phyloP scores from a whole-genome alignment of 164 flowering plant genomes.

The Macadamia integrifolia region DNA sequence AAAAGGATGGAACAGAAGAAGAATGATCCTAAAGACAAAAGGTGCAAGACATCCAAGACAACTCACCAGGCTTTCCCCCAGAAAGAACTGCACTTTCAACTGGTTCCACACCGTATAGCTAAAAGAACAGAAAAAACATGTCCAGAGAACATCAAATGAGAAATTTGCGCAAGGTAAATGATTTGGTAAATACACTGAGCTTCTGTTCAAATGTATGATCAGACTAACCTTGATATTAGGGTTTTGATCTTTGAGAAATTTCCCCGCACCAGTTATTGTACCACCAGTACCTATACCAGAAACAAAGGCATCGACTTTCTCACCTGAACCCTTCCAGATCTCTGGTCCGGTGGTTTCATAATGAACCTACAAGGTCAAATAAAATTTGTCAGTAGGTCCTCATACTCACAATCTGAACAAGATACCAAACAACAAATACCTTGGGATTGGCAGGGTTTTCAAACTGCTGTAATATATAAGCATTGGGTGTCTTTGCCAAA shows the following conservation, averaged over 20 bases:
- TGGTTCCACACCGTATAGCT: conserved; percentile 83
- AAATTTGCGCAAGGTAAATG: background rate
- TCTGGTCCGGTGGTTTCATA: conserved; percentile 66
- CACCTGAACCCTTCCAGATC: conserved; percentile 47
- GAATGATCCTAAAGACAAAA: background rate
- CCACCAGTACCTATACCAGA: conserved; percentile 60
- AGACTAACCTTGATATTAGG: conserved; percentile 39
- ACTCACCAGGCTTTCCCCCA: conserved; percentile 88
- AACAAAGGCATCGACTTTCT: conserved; percentile 47
- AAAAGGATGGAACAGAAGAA: background rate
- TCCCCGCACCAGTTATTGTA: conserved; percentile 49
- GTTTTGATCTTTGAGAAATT: conserved; percentile 45
- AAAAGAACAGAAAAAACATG: conserved; percentile 5
- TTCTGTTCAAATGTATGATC: no score
- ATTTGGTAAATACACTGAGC: background rate
- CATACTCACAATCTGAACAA: background rate
- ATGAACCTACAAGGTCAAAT: conserved; percentile 32
- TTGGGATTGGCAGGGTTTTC: conserved; percentile 59
- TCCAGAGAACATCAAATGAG: background rate
- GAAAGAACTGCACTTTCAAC: conserved; percentile 69
- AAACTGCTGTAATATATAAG: conserved; percentile 47
- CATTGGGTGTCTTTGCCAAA: conserved; percentile 37
- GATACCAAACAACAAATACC: conserved; percentile 17
- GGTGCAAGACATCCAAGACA: background rate
- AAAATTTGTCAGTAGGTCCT: background rate